Evolutionary conservation across 2,329 filamentous ascomycete species (phyloP), one percentile per base, ranked within the genome.

Genomic region (Diaporthe sp.): DNA sequence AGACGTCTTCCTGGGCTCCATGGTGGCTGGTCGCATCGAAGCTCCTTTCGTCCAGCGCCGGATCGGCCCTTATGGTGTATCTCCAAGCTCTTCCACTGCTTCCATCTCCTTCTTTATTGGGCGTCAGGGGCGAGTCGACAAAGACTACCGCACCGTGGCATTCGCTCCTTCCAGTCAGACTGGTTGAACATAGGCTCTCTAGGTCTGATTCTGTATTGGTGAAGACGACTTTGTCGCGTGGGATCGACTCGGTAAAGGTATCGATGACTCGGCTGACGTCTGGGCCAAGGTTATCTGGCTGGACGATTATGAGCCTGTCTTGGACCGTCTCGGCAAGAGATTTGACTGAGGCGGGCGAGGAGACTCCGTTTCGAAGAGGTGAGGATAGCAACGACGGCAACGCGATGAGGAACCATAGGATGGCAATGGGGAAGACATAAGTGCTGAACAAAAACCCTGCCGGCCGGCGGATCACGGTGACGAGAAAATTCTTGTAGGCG

Each of bases 191-290:
- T 15, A 59, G 55, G 7, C 4, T 39, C 2, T 37, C 55, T 25
- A 59, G 55, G 32, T 59, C 55, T 22, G 32, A 39, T 37, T 59
- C 32, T 25, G 55, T 37, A 30, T 59, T 39, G 10, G 55, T 59
- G 55, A 59, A 59, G 32, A 39, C 32, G 22, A n/a, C 5, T 59
- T 39, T n/a, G 35, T 59, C 32, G 10, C 17, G 37, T 10, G 55
- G 22, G 37, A 59, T 37, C 32, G 32, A 59, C 55, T 37, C 55
- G 55, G 55, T 37, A 15, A 59, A 59, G 55, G 55, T 9, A 39
- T 59, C 55, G 32, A 37, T 59, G 19, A 59, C 55, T 39, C 32
- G 55, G 55, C 55, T 59, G 55, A 59, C 55, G 55, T 39, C 55
- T 37, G 55, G 32, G 6, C 55, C 55, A 59, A 59, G 55, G 22